Conservation (phyloP, 1,139 yeast species). For the Tardiomyces blankii region DNA sequence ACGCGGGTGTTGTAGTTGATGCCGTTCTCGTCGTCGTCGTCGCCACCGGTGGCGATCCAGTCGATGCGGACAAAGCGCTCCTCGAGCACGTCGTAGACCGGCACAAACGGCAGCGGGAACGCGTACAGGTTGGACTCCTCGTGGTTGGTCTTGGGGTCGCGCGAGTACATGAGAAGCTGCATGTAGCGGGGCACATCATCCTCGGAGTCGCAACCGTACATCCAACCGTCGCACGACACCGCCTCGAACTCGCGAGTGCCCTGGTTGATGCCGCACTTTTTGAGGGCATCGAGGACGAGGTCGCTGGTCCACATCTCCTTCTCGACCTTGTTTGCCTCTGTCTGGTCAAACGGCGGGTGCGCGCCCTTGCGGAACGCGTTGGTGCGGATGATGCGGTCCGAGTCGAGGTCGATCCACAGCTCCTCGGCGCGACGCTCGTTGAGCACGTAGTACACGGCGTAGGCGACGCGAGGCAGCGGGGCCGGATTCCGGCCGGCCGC, state of each 20-base stretch:
- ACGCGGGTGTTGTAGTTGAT: constrained; percentile 31
- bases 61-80: constrained; percentile 64
- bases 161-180: constrained; percentile 63
- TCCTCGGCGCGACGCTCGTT: constrained; percentile 53
- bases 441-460: constrained; percentile 53
- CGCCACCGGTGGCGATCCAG: constrained; percentile 53
- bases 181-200: constrained; percentile 60
- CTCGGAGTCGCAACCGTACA: constrained; percentile 79
- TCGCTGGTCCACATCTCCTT: constrained; percentile 44
- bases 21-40: constrained; percentile 36
- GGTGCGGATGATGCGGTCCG: constrained; percentile 45
- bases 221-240: constrained; percentile 86
- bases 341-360: constrained; percentile 67
- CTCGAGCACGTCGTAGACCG: constrained; percentile 63
- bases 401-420: constrained; percentile 58
- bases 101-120: constrained; percentile 71
- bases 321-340: constrained; percentile 52
- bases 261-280: constrained; percentile 46
- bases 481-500: constrained; percentile 47
- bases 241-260: constrained; percentile 33
- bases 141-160: constrained; percentile 51
- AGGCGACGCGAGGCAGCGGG: constrained; percentile 45
- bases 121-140: constrained; percentile 79
- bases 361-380: constrained; percentile 48
- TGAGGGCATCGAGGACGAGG: constrained; percentile 42